These are phyloP conservation scores for Pyrus pyrifolia DNA, from an alignment of 306 rosid species.

Conservation along the genomic window DNA sequence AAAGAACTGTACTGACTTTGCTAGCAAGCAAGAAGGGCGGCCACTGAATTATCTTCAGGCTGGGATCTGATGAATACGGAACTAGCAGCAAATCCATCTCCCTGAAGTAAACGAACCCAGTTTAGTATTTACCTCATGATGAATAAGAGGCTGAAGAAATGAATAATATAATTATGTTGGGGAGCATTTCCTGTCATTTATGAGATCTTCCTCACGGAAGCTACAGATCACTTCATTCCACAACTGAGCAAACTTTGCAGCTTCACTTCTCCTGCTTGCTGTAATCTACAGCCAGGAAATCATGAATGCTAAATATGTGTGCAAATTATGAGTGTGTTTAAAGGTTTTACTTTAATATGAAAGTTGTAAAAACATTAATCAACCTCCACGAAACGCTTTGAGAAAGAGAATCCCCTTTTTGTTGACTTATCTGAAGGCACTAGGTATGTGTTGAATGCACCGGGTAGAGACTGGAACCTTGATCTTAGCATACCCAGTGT, in stretches of 20 bases:
- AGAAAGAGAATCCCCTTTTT: slow-evolving; percentile 63
- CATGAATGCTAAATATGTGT: slow-evolving; percentile 12
- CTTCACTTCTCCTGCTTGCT: slow-evolving; percentile 87
- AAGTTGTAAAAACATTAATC: slow-evolving; percentile 14
- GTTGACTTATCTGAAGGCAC: slow-evolving; percentile 82
- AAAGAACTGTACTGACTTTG: slow-evolving; percentile 57
- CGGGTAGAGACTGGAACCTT: slow-evolving; percentile 89
- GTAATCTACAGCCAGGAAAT: slow-evolving; percentile 49
- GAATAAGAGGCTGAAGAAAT: slow-evolving; percentile 15
- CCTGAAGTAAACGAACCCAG: slow-evolving; percentile 49
- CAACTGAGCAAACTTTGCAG: slow-evolving; percentile 93
- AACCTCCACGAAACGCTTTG: slow-evolving; percentile 90
- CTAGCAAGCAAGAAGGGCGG: slow-evolving; percentile 97
- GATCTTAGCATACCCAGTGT: slow-evolving; percentile 92
- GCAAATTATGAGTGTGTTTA: not conserved
- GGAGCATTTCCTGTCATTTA: slow-evolving; percentile 75
- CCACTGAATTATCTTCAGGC: slow-evolving; percentile 90
- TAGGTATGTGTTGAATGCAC: slow-evolving; percentile 87
- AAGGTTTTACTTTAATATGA: not conserved
- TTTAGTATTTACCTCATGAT: slow-evolving; percentile 21
- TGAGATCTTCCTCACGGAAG: slow-evolving; percentile 94
- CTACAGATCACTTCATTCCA: slow-evolving; percentile 97
- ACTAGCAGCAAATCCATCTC: slow-evolving; percentile 91
- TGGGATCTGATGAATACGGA: slow-evolving; percentile 91
- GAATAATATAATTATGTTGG: slow-evolving; percentile 19